These are phyloP conservation scores for Cyphellophora europaea DNA, from an alignment of 2,329 filamentous ascomycete species.

Conservation along the genomic window DNA sequence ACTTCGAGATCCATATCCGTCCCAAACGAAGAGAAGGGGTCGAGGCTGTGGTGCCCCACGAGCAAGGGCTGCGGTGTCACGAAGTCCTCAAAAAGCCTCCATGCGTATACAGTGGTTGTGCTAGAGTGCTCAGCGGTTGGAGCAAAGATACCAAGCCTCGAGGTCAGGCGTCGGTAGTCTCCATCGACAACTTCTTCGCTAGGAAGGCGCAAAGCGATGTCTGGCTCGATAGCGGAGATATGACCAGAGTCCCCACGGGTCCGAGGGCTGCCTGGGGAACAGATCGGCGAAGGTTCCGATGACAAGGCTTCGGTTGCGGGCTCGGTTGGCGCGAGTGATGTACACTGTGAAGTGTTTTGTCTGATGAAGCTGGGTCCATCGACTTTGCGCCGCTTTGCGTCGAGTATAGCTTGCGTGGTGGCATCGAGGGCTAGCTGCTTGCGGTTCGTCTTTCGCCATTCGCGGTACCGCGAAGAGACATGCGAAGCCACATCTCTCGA, in stretches of 20 bases:
- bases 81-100: constrained; percentile 4
- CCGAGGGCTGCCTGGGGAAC: not conserved
- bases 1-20: constrained; percentile 6
- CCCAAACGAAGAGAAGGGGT: constrained; percentile 5
- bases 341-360: not conserved
- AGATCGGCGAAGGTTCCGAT: not conserved
- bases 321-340: not conserved
- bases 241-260: not conserved
- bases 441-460: constrained; percentile 8
- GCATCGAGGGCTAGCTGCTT: constrained; percentile 6
- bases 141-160: not conserved
- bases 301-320: not conserved
- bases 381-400: not conserved
- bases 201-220: not conserved
- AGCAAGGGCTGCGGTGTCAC: constrained; percentile 1
- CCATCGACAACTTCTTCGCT: not conserved
- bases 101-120: not conserved
- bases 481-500: constrained; percentile 7
- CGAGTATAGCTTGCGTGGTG: constrained; percentile 9
- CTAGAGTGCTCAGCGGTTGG: not conserved
- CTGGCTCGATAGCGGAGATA: not conserved
- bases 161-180: not conserved
- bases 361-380: not conserved
- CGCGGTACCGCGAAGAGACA: constrained; percentile 6
- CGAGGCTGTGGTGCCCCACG: constrained; percentile 8